Evolutionary conservation across 2,329 filamentous ascomycete genomes (phyloP).

Genomic region (Alternaria conjuncta): DNA sequence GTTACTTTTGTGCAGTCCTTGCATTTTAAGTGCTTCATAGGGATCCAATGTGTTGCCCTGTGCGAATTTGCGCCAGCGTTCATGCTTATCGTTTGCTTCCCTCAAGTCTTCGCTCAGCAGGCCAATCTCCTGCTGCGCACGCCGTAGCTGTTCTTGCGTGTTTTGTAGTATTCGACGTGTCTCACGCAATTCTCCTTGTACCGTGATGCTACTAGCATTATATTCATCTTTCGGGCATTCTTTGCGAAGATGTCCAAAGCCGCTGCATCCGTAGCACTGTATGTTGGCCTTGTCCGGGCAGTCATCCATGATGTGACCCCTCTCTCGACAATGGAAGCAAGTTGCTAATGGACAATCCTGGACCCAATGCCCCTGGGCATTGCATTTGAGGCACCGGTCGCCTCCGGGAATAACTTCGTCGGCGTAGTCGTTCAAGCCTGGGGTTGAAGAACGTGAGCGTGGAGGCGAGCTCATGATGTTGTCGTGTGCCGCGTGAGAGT

Average conservation of each 20-base stretch:
- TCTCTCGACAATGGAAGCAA: neutral
- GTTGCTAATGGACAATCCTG: neutral
- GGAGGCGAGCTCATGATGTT: neutral
- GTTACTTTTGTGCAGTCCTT: neutral
- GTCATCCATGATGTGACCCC: neutral
- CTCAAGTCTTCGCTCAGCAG: neutral
- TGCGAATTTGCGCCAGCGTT: neutral
- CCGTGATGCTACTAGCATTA: accelerated
- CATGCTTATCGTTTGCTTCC: neutral
- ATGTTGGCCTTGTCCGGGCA: neutral
- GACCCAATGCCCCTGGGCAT: neutral
- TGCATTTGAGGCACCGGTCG: neutral
- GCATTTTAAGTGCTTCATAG: accelerated
- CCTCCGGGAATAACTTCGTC: neutral
- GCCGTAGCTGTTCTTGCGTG: neutral
- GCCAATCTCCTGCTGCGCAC: accelerated
- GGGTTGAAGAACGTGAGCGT: neutral
- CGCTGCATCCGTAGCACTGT: neutral
- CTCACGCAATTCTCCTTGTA: neutral
- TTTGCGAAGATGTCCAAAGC: neutral
- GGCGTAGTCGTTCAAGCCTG: neutral
- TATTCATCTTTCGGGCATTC: neutral
- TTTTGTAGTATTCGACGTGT: neutral
- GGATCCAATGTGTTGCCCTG: accelerated
- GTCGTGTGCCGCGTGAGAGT: neutral